Evolutionary conservation across 2,329 filamentous ascomycete genomes (phyloP), one percentile per base, ranked within the genome.

Genomic region (Fusarium subtropicale): DNA sequence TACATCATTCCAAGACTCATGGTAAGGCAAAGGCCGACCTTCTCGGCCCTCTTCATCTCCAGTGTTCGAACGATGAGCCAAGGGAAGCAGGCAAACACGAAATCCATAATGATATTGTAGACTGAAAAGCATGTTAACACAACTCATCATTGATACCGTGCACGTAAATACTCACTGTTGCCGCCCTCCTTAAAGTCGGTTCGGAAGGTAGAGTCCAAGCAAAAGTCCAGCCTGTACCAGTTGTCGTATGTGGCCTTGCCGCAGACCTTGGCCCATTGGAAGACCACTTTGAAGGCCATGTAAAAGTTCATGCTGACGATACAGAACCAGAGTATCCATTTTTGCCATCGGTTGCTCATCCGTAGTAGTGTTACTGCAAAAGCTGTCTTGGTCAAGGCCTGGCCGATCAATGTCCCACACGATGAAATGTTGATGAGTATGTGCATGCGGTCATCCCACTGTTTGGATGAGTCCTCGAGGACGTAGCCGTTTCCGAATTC

Each of bases 21-120:
- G 0, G 84, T 83, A 2, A 81, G 34, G 51, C 83, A 84, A 7
- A 87, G 80, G 5, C 80, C 84, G 48, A 86, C 75, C 75, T 86
- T 87, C 63, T 86, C 84, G 0, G 77, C 77, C 28, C 73, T 78
- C 30, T 80, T 78, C 80, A 87, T 85, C 56, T 83, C 82, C 45
- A 86, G 66, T 4, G 78, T 78, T 74, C 81, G 83, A 1, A 82
- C 84, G 22, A 86, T 80, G 24, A 84, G 68, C 83, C 84, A 86
- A 5, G 84, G 84, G 53, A 86, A 83, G 11, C 76, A 57, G 0
- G 85, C 83, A 68, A 87, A 82, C 0, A 84, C 67, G 41, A 86
- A 85, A 61, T 87, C 85, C 82, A 85, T 86, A 30, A 86, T 76
- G 57, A 86, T 83, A 71, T 86, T 86, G 73, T 85, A 85, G 7